phyloP scores from a whole-genome alignment of 164 flowering plant species.

The Chimonanthus praecox region DNA sequence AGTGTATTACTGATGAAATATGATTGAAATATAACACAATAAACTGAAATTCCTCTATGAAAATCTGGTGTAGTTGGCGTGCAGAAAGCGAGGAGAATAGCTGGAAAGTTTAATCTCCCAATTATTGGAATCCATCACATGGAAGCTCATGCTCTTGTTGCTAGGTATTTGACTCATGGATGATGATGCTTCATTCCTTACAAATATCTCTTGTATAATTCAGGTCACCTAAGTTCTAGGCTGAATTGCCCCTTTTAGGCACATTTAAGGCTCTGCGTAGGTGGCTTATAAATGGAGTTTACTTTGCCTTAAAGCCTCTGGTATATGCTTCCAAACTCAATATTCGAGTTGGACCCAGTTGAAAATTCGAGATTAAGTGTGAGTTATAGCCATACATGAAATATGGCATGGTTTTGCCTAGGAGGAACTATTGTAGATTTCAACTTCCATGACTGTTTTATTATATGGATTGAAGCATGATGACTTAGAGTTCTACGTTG shows the following conservation, averaged over 20 bases:
- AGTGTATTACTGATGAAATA: not conserved
- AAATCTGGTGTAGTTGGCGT: constrained; percentile 73
- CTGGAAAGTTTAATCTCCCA: constrained; percentile 61
- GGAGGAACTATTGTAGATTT: not conserved
- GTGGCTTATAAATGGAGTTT: not conserved
- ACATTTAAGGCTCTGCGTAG: not conserved
- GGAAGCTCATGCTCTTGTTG: constrained; percentile 98
- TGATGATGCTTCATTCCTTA: not conserved
- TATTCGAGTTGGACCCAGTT: not conserved
- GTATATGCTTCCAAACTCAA: not conserved
- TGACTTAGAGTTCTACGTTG: not conserved
- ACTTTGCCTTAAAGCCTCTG: not conserved
- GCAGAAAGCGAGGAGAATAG: constrained; percentile 73
- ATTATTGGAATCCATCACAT: constrained; percentile 89
- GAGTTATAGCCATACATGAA: not conserved
- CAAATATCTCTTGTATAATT: not conserved
- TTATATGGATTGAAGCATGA: not conserved
- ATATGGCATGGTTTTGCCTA: not conserved
- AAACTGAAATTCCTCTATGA: constrained; percentile 4
- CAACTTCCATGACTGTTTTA: not conserved
- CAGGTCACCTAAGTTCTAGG: not conserved
- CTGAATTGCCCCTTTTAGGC: not conserved
- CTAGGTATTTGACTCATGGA: constrained; percentile 45
- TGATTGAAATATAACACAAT: not conserved
- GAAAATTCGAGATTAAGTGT: not conserved